Evolutionary conservation across 192 early-diverging fungal species (phyloP), one percentile per base, ranked within the genome.

Genomic region (Phlyctochytrium planicorne): DNA sequence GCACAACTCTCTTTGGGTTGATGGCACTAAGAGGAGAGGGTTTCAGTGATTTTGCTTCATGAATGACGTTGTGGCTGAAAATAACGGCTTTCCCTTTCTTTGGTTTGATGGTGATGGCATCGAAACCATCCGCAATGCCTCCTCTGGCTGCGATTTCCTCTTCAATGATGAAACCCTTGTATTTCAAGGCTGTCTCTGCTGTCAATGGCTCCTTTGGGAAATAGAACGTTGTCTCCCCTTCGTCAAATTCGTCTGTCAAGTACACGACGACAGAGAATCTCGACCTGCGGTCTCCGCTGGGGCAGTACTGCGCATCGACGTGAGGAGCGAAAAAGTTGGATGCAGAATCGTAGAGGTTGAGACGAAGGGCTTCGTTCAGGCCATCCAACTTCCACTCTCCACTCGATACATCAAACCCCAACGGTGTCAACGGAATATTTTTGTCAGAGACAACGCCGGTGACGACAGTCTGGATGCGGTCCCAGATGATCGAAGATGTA

Each of bases 201-300:
- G 6, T n/a, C n/a, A n/a, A n/a, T 47, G 20, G 6, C 40, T 53
- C 62, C 47, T 16, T 25, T 6, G 35, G 62, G 10, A 47, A 40
- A 6, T 40, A 55, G 50, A 63, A 62, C 25, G 16, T 24, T 14
- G 62, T 63, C 50, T 32, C 62, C 23, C 62, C 62, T 16, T 34
- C 62, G 6, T 32, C 50, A 40, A 63, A 63, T 6, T 40, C 62
- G 30, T 63, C 62, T 6, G 6, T 59, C 10, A 63, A 24, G 24
- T 63, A 63, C 34, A 63, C 59, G n/a, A 63, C 24, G 6, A 63
- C 59, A 6, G 62, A 63, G 32, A 63, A 63, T 34, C 52, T 12
- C 29, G 62, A 63, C 25, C 62, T 6, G 10, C 6, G 52, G 12
- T 32, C 29, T 24, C 23, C 35, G 23, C 23, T 53, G 12, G 6